Conservation (phyloP, 2,329 filamentous ascomycete genomes). For the Arachnomyces sp. region DNA sequence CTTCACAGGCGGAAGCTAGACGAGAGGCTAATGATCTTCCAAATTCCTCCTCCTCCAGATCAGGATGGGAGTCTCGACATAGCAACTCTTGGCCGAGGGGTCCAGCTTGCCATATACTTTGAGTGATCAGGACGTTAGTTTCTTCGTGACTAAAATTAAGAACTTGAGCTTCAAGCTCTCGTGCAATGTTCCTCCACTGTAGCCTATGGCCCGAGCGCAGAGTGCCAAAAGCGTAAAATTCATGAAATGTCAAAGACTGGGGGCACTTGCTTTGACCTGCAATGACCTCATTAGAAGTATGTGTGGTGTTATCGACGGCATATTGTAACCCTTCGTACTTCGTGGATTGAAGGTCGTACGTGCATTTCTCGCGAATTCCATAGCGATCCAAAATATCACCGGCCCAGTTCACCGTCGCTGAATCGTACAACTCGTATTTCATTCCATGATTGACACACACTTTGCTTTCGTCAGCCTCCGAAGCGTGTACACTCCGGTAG, state of each 20-base stretch:
- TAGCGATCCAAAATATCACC: slow-evolving; percentile 1
- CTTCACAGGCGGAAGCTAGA: slow-evolving; percentile 24
- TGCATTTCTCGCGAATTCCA: slow-evolving; percentile 3
- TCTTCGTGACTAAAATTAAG: slow-evolving; percentile 47
- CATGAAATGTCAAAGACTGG: slow-evolving; percentile 40
- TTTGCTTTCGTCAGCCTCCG: slow-evolving; percentile 17
- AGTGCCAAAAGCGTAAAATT: slow-evolving; percentile 48
- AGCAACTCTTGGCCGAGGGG: slow-evolving; percentile 12
- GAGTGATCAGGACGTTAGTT: slow-evolving; percentile 41
- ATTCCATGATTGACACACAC: slow-evolving; percentile 44
- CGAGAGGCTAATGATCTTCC: slow-evolving; percentile 22
- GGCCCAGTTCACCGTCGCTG: slow-evolving; percentile 2
- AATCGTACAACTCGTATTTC: slow-evolving; percentile 33
- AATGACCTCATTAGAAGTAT: slow-evolving; percentile 45
- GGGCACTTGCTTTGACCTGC: slow-evolving; percentile 45
- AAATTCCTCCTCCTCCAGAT: slow-evolving; percentile 20
- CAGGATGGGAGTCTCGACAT: slow-evolving; percentile 16
- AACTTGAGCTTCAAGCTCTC: slow-evolving; percentile 41
- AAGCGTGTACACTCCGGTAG: slow-evolving; percentile 6
- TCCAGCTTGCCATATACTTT: slow-evolving; percentile 45
- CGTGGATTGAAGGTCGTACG: slow-evolving; percentile 2
- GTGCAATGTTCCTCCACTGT: slow-evolving; percentile 51
- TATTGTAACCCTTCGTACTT: slow-evolving; percentile 6
- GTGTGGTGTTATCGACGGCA: slow-evolving; percentile 9
- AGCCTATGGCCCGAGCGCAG: slow-evolving; percentile 43